These are phyloP conservation scores for Agarophyton chilense DNA, from an alignment of 23 red algal species.

Conservation along the genomic window DNA sequence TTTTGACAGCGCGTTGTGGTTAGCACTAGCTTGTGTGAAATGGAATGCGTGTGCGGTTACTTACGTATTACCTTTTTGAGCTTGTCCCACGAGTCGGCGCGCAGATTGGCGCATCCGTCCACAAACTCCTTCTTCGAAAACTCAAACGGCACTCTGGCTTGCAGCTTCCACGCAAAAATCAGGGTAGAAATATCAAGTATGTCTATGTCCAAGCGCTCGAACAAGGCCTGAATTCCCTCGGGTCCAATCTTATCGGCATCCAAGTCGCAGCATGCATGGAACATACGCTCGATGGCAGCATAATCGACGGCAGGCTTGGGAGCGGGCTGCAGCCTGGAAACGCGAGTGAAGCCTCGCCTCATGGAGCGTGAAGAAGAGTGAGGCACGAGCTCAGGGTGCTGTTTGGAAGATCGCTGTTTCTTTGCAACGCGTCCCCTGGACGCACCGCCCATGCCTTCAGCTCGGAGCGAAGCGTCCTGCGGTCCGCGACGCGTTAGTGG, in stretches of 20 bases:
- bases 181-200: conserved; percentile 65
- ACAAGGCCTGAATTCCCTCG: conserved; percentile 73
- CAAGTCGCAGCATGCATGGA: conserved; percentile 10
- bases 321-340: background rate
- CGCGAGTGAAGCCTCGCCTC: conserved; percentile 37
- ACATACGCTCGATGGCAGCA: conserved; percentile 42
- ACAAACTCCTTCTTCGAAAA: conserved; percentile 78
- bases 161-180: conserved; percentile 85
- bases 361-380: conserved; percentile 4
- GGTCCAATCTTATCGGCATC: conserved; percentile 71
- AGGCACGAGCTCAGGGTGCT: background rate
- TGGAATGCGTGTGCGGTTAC: background rate
- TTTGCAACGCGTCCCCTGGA: conserved; percentile 49
- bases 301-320: background rate
- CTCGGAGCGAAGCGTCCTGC: background rate
- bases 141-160: conserved; percentile 62
- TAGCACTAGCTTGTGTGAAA: background rate
- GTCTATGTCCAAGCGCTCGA: conserved; percentile 77
- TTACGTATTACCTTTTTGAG: conserved; percentile 65
- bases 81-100: conserved; percentile 72
- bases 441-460: conserved; percentile 61
- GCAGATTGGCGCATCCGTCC: conserved; percentile 57
- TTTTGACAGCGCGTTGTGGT: background rate
- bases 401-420: conserved; percentile 46
- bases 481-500: too few relatives aligned